Percentiles rank a stretch among this genome's conserved stretches.
Evolutionary conservation across 1,284 basidiomycete genomes (phyloP).

Genomic region (Trichosporon sp.): DNA sequence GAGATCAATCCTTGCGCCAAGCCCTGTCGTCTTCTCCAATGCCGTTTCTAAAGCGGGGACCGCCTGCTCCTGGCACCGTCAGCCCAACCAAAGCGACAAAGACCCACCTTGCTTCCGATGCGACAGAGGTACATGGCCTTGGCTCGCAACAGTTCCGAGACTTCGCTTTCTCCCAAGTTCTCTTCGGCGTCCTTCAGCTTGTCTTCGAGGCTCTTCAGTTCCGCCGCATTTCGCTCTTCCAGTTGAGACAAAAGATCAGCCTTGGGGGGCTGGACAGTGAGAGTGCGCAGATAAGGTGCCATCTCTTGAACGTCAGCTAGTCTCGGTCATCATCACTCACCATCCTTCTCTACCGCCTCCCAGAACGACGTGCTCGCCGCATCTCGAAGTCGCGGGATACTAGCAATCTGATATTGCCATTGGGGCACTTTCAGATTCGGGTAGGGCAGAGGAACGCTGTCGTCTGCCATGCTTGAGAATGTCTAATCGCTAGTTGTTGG

Average conservation of each 20-base stretch:
- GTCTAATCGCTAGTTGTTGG: background rate
- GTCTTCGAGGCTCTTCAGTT: constrained; percentile 76
- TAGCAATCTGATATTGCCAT: constrained; percentile 72
- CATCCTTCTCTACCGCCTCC: constrained; percentile 79
- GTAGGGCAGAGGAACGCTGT: constrained; percentile 72
- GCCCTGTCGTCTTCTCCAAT: constrained; percentile 86
- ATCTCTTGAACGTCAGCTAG: constrained; percentile 63
- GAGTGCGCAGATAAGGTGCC: constrained; percentile 69
- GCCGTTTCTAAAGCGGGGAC: constrained; percentile 81
- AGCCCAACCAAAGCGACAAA: background rate
- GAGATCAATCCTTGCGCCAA: constrained; percentile 92
- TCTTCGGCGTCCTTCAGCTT: constrained; percentile 83
- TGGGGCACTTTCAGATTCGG: constrained; percentile 81
- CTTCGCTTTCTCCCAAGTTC: constrained; percentile 90
- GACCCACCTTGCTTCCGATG: constrained; percentile 84
- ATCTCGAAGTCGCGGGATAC: constrained; percentile 67
- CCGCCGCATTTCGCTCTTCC: constrained; percentile 73
- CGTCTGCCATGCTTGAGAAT: constrained; percentile 70
- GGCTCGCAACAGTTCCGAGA: constrained; percentile 82
- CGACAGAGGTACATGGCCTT: constrained; percentile 82
- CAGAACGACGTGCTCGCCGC: constrained; percentile 69
- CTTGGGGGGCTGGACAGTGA: constrained; percentile 58
- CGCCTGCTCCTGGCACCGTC: constrained; percentile 64
- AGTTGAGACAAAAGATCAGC: constrained; percentile 67
- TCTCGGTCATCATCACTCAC: constrained; percentile 58